A percentile compares a stretch with the other conserved stretches of the same genome.
phyloP scores from a whole-genome alignment of 2,329 filamentous ascomycete species.

The Hypoxylon sp. region DNA sequence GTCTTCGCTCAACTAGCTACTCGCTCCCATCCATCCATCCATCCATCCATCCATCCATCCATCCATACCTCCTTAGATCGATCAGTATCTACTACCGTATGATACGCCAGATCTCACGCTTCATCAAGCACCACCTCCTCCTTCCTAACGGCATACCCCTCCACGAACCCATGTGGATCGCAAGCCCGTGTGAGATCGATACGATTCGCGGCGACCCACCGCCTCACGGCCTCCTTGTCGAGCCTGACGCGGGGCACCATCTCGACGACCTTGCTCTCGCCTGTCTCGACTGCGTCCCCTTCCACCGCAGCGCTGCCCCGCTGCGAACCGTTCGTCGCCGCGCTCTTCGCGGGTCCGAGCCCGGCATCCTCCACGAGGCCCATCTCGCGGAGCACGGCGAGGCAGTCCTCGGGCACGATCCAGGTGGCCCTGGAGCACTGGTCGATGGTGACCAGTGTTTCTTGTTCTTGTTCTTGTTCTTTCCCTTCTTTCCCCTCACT shows the following conservation, averaged over 20 bases:
- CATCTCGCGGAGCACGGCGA: conserved; percentile 82
- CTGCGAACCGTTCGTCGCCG: not conserved
- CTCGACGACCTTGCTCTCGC: conserved; percentile 37
- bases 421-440: conserved; percentile 81
- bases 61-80: not conserved
- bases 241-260: conserved; percentile 59
- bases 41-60: not conserved
- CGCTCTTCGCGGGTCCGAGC: conserved; percentile 9
- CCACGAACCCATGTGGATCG: conserved; percentile 77
- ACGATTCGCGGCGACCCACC: conserved; percentile 70
- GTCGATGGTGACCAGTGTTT: conserved; percentile 69
- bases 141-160: conserved; percentile 66
- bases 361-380: conserved; percentile 65
- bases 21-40: not conserved
- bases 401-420: conserved; percentile 85
- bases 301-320: not conserved
- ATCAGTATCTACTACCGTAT: not conserved
- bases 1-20: too few relatives aligned
- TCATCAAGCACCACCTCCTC: conserved; percentile 45
- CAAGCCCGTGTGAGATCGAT: conserved; percentile 73
- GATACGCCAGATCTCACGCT: too few relatives aligned
- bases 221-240: conserved; percentile 65
- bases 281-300: not conserved
- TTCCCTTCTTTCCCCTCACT: conserved; percentile 29
- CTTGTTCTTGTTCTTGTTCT: conserved; percentile 36